These are phyloP conservation scores for Purpureocillium takamizusanense DNA, from an alignment of 2,329 filamentous ascomycete genomes.

Conservation along the genomic window DNA sequence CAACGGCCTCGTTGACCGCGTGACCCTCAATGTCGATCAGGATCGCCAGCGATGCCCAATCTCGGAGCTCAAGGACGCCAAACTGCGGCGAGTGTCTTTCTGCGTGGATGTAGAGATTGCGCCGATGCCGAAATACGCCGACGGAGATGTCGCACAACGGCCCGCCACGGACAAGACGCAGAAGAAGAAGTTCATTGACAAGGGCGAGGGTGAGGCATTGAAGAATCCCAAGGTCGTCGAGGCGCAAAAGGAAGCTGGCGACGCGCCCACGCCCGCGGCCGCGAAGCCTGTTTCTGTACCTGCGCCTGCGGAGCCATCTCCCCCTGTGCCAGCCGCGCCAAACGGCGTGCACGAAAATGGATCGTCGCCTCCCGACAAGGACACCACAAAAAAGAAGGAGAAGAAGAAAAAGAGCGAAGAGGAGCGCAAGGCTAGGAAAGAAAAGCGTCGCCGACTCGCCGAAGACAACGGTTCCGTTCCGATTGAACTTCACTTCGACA, in stretches of 20 bases:
- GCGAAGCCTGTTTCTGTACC: neutral
- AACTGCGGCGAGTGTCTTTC: constrained; percentile 82
- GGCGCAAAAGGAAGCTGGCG: constrained; percentile 32
- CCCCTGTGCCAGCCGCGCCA: neutral
- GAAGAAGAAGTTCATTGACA: constrained; percentile 57
- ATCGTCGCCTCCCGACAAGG: constrained; percentile 23
- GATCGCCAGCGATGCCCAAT: constrained; percentile 72
- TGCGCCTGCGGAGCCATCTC: too few relatives aligned
- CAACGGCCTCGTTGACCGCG: constrained; percentile 70
- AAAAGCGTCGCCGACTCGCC: constrained; percentile 75
- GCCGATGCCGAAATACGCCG: constrained; percentile 68
- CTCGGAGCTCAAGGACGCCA: constrained; percentile 68
- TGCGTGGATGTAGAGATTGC: constrained; percentile 97
- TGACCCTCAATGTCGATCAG: constrained; percentile 75
- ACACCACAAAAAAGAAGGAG: constrained; percentile 66
- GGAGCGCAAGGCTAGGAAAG: constrained; percentile 84
- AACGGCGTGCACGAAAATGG: constrained; percentile 11
- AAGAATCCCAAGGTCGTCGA: constrained; percentile 56
- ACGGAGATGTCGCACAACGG: constrained; percentile 39
- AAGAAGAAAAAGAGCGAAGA: constrained; percentile 95
- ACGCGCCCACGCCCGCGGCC: constrained; percentile 1
- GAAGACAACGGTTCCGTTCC: constrained; percentile 83
- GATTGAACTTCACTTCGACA: constrained; percentile 69
- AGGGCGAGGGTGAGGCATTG: constrained; percentile 64
- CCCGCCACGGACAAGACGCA: constrained; percentile 35